Evolutionary conservation across 306 rosid genomes (phyloP).

Genomic region (Dryas octopetala): DNA sequence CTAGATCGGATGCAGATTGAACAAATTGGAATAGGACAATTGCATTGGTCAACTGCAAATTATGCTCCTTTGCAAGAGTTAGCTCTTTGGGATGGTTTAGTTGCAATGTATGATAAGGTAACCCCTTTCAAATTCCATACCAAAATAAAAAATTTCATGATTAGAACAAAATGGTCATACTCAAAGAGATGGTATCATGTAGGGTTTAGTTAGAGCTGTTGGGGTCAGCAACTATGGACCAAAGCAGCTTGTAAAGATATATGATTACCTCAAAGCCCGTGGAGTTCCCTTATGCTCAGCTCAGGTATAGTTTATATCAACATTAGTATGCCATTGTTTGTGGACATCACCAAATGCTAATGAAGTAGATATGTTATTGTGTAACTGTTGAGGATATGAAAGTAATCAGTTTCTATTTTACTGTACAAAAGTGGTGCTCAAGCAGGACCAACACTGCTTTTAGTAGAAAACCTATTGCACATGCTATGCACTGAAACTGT

Average conservation of each 20-base stretch:
- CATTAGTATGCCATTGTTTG: background rate
- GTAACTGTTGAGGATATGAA: background rate
- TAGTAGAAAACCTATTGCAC: slow-evolving; percentile 14
- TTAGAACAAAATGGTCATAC: background rate
- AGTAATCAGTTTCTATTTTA: background rate
- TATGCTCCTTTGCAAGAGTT: slow-evolving; percentile 87
- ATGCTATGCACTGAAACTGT: background rate
- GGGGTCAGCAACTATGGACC: slow-evolving; percentile 99
- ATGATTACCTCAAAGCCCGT: slow-evolving; percentile 72
- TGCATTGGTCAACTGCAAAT: slow-evolving; percentile 96
- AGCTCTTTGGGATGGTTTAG: slow-evolving; percentile 96
- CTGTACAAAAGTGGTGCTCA: background rate
- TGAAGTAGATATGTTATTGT: too few species aligned
- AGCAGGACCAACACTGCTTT: background rate
- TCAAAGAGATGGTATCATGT: slow-evolving; percentile 24
- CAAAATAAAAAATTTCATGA: background rate
- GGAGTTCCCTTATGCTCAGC: slow-evolving; percentile 91
- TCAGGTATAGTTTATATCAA: slow-evolving; percentile 48
- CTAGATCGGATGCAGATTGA: slow-evolving; percentile 80
- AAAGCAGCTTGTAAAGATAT: slow-evolving; percentile 76
- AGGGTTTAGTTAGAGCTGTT: slow-evolving; percentile 93
- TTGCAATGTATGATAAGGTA: slow-evolving; percentile 97
- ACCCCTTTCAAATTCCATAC: background rate
- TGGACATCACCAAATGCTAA: too few species aligned
- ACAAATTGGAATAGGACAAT: slow-evolving; percentile 86